Base-by-base conservation (phyloP, 495 filamentous ascomycete species). In the Penicillium salamii region DNA sequence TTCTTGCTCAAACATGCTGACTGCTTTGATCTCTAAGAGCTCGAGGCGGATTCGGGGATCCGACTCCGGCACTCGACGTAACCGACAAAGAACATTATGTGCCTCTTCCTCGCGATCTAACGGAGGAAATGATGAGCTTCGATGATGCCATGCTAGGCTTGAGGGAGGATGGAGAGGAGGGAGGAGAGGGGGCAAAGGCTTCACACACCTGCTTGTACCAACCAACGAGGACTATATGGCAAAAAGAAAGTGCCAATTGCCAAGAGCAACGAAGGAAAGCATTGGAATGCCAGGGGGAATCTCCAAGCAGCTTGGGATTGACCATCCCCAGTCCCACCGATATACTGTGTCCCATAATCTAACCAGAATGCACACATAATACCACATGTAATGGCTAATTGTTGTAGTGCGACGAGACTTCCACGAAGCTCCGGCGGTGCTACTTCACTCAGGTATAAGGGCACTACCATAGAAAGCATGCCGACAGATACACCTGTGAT, bases 201-300 rank as follows among this genome's bases (percentile, higher is more conserved):
- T 26, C 4, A 26, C 23, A 4, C 3, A 26, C 23, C 23, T 3
- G 23, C 23, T 26, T 26, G 23, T 20, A 71, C 67, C 7, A 78
- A 52, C 74, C 74, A 79, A 4, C 38, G 38, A 26, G 38, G 38
- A 20, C 11, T 14, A 11, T 14, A 41, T 12, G 61, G 60, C n/a
- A 78, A 63, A 47, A 75, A 78, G 15, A 70, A 62, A 7, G 74
- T 69, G 17, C 75, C 74, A 7, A 59, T 18, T 3, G 60, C 66
- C 20, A 80, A 62, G 11, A 69, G 28, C 17, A 77, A 39, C 5
- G 69, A 63, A 9, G 76, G 77, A 14, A 77, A 43, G 33, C 66
- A 62, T 44, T 78, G 75, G 24, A 78, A 70, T n/a, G 71, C 70
- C 20, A 80, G 66, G 0, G 75, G 76, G 11, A 78, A 58, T 13